Evolutionary conservation across 331 rosid genomes (phyloP), one percentile per base, ranked within the genome.

Genomic region (Rhamnella rubrinervis): DNA sequence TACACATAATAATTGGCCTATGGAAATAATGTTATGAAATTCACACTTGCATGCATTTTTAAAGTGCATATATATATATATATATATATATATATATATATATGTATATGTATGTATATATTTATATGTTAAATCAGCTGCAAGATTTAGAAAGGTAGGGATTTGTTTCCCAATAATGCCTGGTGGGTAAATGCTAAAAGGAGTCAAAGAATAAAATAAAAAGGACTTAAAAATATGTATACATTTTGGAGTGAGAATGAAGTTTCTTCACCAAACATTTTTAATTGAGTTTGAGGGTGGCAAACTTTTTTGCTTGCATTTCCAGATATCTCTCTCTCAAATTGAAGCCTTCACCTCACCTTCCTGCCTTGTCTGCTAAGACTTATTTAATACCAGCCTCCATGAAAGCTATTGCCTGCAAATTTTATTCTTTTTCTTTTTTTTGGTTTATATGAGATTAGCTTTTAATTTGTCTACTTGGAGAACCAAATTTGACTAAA

Each of bases 221-320:
- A 12, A 50, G 4, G 20, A 28, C 21, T 16, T 23, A 37, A 39
- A n/a, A 31, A 67, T 23, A 23, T 23, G 23, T 23, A 23, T 23
- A 12, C 35, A 61, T 60, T 8, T 71, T 77, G 86, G 96, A 92
- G 97, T 92, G 82, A 74, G 75, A 70, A 80, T 77, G 69, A 92
- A 89, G 95, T 68, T 67, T 75, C 41, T 62, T 63, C 82, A 85
- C 93, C 93, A 67, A 83, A 88, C 93, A 66, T 50, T 40, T 71
- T 40, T 71, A 75, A 83, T 69, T 46, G 81, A 84, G 78, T 78
- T 79, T 75, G 88, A 79, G 84, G 65, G 75, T 62, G 78, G 79
- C 90, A 75, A 71, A 38, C 72, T 26, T 62, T 40, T 49, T 87
- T 85, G 95, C 98, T 92, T 92, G 83, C 78, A 81, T 61, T 80